A percentile compares a stretch with the other conserved stretches of the same genome.
Evolutionary conservation across 31 red algal species (phyloP).

Genomic region (Odonthalia washingtoniensis): DNA sequence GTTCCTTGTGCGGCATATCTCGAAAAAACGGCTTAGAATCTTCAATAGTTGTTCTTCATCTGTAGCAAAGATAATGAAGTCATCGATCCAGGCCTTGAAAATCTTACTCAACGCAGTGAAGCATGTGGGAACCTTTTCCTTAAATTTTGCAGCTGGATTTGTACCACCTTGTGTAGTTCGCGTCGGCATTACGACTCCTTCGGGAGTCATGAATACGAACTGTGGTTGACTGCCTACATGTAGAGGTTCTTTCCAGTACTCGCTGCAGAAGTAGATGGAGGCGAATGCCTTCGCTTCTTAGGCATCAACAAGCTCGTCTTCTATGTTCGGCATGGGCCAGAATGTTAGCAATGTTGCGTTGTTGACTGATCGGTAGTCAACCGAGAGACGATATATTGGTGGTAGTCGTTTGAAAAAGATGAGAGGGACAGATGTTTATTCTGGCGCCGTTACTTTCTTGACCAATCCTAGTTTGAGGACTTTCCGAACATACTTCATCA

Average conservation of each 20-base stretch:
- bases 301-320: slow-evolving; percentile 50
- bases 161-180: no score
- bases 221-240: no score
- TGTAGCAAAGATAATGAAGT: slow-evolving; percentile 29
- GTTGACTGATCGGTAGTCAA: slow-evolving; percentile 9
- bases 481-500: background rate
- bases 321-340: slow-evolving; percentile 50
- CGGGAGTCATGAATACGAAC: no score
- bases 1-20: background rate
- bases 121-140: slow-evolving; percentile 14
- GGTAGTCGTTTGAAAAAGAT: background rate
- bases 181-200: no score
- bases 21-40: slow-evolving; percentile 31
- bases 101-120: slow-evolving; percentile 36
- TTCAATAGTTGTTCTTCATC: background rate
- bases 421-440: background rate
- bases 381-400: slow-evolving; percentile 10
- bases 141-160: slow-evolving; percentile 16
- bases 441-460: background rate
- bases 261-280: no score
- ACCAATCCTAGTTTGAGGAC: background rate
- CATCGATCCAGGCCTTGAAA: no score
- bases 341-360: no score
- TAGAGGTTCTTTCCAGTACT: no score
- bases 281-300: slow-evolving; percentile 18